Evolutionary conservation across 1,284 basidiomycete species (phyloP).

Genomic region (Cutaneotrichosporon curvatum): DNA sequence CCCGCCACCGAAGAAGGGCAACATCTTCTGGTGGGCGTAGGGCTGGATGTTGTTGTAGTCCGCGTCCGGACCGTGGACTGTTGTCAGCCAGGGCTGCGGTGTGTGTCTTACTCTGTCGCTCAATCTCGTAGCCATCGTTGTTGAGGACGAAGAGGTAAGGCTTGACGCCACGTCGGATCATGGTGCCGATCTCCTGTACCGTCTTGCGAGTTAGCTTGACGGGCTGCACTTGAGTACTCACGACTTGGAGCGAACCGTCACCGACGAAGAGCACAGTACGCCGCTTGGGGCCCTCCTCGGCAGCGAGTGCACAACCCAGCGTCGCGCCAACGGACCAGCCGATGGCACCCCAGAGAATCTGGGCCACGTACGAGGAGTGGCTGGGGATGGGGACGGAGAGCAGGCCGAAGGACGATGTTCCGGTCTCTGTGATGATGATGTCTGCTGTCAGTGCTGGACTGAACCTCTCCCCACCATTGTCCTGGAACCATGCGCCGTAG

Average conservation of each 20-base stretch:
- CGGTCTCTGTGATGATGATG: slow-evolving; percentile 74
- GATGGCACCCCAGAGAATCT: slow-evolving; percentile 50
- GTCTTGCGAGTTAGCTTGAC: slow-evolving; percentile 27
- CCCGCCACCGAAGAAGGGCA: slow-evolving; percentile 41
- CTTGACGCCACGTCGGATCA: slow-evolving; percentile 46
- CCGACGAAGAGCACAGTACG: slow-evolving; percentile 74
- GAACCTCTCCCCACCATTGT: slow-evolving; percentile 48
- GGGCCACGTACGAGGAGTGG: slow-evolving; percentile 59
- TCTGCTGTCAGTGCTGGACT: slow-evolving; percentile 41
- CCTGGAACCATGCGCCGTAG: slow-evolving; percentile 66
- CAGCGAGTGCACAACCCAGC: slow-evolving; percentile 54
- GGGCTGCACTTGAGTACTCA: slow-evolving; percentile 12
- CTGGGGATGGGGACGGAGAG: slow-evolving; percentile 68
- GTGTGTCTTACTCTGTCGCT: slow-evolving; percentile 65
- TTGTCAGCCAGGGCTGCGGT: slow-evolving; percentile 24
- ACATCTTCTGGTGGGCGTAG: slow-evolving; percentile 45
- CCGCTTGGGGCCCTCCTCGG: slow-evolving; percentile 54
- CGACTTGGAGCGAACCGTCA: slow-evolving; percentile 50
- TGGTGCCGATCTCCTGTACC: slow-evolving; percentile 50
- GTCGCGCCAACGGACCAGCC: slow-evolving; percentile 53
- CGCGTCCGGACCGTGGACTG: slow-evolving; percentile 41
- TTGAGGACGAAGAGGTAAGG: slow-evolving; percentile 61
- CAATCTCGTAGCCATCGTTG: slow-evolving; percentile 84
- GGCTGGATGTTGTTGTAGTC: slow-evolving; percentile 48
- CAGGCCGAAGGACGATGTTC: slow-evolving; percentile 62